Base-by-base conservation (phyloP, 2,329 filamentous ascomycete species). In the Fusarium incarnatum region DNA sequence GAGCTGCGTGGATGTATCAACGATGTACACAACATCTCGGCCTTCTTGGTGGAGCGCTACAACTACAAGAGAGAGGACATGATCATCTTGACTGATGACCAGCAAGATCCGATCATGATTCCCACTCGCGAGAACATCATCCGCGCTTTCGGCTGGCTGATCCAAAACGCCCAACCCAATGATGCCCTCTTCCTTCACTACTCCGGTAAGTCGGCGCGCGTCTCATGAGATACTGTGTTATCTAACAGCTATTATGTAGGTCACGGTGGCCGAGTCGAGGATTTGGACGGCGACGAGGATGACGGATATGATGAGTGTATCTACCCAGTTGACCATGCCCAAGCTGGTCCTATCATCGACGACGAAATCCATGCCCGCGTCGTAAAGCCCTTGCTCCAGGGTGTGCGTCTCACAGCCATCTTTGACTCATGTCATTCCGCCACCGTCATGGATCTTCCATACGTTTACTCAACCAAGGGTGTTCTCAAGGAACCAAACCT, bases 381-480 rank as follows among this genome's bases (percentile, higher is more conserved):
- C 82, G 95, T 99, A 46, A 85, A 85, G 56, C 87, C 93, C 6
- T 85, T 99, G 16, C 87, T 89, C 73, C 87, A 93, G 4, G 96
- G 96, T 76, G 95, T 98, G 30, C 91, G 95, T 83, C 82, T 94
- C 60, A 94, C 92, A 2, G 91, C 91, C 75, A 94, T 94, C 77
- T 94, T 94, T 79, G 92, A 94, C 80, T 93, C 90, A 8, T 94
- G 92, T 80, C 92, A 94, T 81, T 94, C 91, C 0, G 92, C 92
- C 42, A 93, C 92, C 6, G 91, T 90, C 42, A 85, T 94, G 79
- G 92, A 94, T 76, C 84, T 94, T 60, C 92, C 92, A 9, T 94
- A 94, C 81, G 86, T 94, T 64, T 94, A 94, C 86, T 92, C 89
- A 62, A 94, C 92, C 68, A 91, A 93, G 82, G 91, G 92, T 78